phyloP scores from a whole-genome alignment of 257 asterid genomes.

The Osmanthus fragrans region DNA sequence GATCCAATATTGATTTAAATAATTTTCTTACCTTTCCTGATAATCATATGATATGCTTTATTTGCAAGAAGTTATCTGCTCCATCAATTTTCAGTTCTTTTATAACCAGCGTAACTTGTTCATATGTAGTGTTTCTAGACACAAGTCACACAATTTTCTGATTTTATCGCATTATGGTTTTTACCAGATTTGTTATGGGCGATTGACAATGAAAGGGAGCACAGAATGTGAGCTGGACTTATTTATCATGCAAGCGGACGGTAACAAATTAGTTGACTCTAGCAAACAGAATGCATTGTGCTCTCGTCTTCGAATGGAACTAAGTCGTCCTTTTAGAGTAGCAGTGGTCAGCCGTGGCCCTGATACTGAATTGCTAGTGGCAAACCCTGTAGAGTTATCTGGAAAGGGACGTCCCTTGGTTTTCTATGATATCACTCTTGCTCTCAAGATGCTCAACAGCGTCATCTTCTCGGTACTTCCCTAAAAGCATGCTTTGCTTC shows the following conservation, averaged over 20 bases:
- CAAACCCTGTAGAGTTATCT: slow-evolving; percentile 57
- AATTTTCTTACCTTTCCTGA: background rate
- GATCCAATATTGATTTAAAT: background rate
- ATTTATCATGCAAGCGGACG: slow-evolving; percentile 42
- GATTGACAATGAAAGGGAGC: slow-evolving; percentile 42
- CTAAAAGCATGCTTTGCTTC: slow-evolving; percentile 3
- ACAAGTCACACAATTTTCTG: background rate
- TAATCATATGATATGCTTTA: too few relatives aligned
- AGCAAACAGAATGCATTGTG: slow-evolving; percentile 38
- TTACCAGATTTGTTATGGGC: slow-evolving; percentile 45
- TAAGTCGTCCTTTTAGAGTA: slow-evolving; percentile 54
- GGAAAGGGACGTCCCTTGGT: slow-evolving; percentile 59
- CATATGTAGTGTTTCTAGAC: background rate
- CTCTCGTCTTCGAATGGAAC: slow-evolving; percentile 47
- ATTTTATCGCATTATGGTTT: background rate
- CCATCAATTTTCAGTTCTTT: background rate
- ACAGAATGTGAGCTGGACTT: slow-evolving; percentile 40
- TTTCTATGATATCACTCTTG: slow-evolving; percentile 45
- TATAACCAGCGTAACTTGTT: background rate
- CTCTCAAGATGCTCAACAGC: slow-evolving; percentile 44
- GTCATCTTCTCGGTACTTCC: slow-evolving; percentile 46
- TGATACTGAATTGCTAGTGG: slow-evolving; percentile 54
- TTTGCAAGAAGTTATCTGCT: too few relatives aligned
- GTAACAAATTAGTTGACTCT: slow-evolving; percentile 42
- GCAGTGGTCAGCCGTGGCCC: slow-evolving; percentile 57